Evolutionary conservation across 495 filamentous ascomycete genomes (phyloP).

Genomic region (Sordaria brevicollis): DNA sequence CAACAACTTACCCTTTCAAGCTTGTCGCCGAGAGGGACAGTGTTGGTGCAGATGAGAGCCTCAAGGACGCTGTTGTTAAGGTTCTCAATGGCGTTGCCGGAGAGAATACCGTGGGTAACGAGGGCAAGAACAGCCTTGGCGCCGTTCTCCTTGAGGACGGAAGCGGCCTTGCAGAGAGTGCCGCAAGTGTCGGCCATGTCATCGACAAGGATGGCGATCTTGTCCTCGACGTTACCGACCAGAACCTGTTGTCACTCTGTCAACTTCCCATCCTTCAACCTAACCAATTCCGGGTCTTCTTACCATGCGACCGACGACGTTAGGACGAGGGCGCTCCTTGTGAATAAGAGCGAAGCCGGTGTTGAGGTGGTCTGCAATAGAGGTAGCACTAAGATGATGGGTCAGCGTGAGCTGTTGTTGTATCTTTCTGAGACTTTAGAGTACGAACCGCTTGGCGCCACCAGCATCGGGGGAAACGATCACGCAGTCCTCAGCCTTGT

Average conservation of each 20-base stretch:
- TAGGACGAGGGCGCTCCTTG: slow-evolving; percentile 91
- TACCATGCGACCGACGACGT: slow-evolving; percentile 94
- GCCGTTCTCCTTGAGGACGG: slow-evolving; percentile 82
- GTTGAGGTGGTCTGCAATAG: slow-evolving; percentile 88
- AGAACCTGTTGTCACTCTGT: slow-evolving; percentile 48
- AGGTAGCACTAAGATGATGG: slow-evolving; percentile 55
- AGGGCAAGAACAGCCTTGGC: slow-evolving; percentile 85
- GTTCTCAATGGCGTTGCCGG: slow-evolving; percentile 81
- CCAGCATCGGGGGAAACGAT: slow-evolving; percentile 96
- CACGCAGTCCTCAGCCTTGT: slow-evolving; percentile 72
- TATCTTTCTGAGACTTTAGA: background rate
- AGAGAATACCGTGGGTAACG: slow-evolving; percentile 92
- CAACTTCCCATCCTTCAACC: slow-evolving; percentile 23
- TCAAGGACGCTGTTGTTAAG: slow-evolving; percentile 73
- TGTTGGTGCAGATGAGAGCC: slow-evolving; percentile 89
- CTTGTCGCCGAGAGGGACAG: slow-evolving; percentile 84
- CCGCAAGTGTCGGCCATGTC: slow-evolving; percentile 96
- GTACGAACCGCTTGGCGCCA: slow-evolving; percentile 81
- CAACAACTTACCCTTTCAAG: slow-evolving; percentile 21
- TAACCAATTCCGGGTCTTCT: slow-evolving; percentile 52
- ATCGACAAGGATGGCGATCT: slow-evolving; percentile 46
- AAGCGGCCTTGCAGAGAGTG: slow-evolving; percentile 80
- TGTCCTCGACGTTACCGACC: slow-evolving; percentile 61
- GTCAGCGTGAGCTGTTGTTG: background rate
- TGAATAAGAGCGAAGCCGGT: slow-evolving; percentile 97